Evolutionary conservation across 768 basidiomycete genomes (phyloP), one percentile per base, ranked within the genome.

Genomic region (Panellus pusillus): DNA sequence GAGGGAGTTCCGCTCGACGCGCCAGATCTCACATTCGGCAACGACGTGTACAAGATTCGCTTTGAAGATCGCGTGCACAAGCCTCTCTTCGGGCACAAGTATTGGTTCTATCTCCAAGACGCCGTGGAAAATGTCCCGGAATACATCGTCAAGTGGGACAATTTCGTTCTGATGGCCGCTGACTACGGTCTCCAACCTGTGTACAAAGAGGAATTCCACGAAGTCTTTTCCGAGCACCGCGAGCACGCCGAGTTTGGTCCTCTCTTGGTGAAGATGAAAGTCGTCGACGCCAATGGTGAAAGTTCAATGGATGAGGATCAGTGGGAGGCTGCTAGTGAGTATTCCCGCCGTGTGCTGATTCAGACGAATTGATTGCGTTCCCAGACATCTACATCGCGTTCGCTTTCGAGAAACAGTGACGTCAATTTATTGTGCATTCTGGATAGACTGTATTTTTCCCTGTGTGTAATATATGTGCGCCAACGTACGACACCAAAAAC

Each of bases 241-340:
- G 81, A 89, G 20, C 80, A 89, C 58, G 70, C 80, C 3, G 93
- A 97, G 62, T 98, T 91, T 65, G 82, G 83, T 17, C 80, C 83
- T n/a, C 76, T 98, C 15, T 76, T 98, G 72, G 75, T 87, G 53
- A 80, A 83, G 61, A 99, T 99, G 97, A 89, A 86, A 57, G 97
- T 99, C 27, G 83, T 97, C 39, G 88, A 97, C 65, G 72, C 76
- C 15, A 79, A 87, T 38, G 93, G 94, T 2, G 89, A 89, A 72
- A 95, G 91, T 64, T 74, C 90, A 48, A 97, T 98, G 91, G 84
- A 94, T 60, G 89, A 90, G 61, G 88, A 91, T 62, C 95, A 98
- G 71, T 97, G 96, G 92, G 94, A 98, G 65, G 96, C 96, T 58
- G 94, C 93, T n/a, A 98, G 97, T 98, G 71, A 72, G 93, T 82